Conservation (phyloP, 2,329 filamentous ascomycete genomes). For the Scedosporium apiospermum region DNA sequence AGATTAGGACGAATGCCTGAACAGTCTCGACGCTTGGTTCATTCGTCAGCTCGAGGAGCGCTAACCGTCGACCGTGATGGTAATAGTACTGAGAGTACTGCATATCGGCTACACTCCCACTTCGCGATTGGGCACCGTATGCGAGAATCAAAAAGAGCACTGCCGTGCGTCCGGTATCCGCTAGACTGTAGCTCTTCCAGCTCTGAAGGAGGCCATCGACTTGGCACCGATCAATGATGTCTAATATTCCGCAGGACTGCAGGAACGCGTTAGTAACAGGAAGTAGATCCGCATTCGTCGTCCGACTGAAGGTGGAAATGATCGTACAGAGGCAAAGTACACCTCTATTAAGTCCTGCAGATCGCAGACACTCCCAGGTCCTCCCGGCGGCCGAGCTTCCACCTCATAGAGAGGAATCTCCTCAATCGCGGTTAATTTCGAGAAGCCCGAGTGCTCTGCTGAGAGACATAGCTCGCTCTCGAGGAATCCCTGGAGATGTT, state of each 20-base stretch:
- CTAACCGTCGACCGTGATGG: neutral
- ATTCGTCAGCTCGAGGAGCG: neutral
- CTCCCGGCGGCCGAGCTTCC: neutral
- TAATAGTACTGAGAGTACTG: constrained; percentile 1
- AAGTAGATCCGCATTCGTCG: too few relatives aligned
- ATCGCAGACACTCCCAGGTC: neutral
- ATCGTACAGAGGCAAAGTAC: neutral
- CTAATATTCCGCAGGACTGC: neutral
- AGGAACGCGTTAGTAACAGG: neutral
- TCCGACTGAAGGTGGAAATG: neutral
- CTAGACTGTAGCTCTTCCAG: neutral
- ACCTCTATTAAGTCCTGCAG: neutral
- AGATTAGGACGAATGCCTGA: neutral
- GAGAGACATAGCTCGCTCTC: neutral
- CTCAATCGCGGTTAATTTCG: neutral
- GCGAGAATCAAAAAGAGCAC: neutral
- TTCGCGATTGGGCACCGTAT: neutral
- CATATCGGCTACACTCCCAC: neutral
- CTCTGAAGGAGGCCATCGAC: neutral
- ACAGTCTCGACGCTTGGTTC: neutral
- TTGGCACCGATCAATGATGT: neutral
- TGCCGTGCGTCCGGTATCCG: neutral
- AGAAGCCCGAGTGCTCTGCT: neutral
- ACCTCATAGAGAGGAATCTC: neutral
- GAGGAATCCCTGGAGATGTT: neutral